phyloP scores from a whole-genome alignment of 768 basidiomycete species.

The Serpula lacrymans region DNA sequence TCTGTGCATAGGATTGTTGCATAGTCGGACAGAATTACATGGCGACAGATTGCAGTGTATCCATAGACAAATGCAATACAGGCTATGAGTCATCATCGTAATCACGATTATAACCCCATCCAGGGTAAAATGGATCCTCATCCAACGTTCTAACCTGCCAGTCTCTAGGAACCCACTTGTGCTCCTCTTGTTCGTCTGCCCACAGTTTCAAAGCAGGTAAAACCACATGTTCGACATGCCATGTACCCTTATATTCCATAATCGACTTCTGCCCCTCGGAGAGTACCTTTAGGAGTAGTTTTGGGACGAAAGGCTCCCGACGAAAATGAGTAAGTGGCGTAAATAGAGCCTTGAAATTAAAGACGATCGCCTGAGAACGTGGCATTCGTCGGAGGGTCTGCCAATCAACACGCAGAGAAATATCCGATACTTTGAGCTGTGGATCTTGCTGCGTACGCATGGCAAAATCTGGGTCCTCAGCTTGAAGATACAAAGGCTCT shows the following conservation, averaged over 20 bases:
- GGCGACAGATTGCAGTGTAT: too few species aligned
- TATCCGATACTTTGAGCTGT: slow-evolving; percentile 35
- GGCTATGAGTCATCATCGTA: too few species aligned
- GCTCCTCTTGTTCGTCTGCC: slow-evolving; percentile 47
- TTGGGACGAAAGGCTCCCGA: slow-evolving; percentile 46
- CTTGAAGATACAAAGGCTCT: slow-evolving; percentile 43
- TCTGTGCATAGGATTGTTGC: too few species aligned
- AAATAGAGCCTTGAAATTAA: slow-evolving; percentile 54
- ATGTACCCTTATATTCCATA: slow-evolving; percentile 42
- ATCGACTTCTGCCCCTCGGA: slow-evolving; percentile 37
- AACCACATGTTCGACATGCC: slow-evolving; percentile 39
- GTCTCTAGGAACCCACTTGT: slow-evolving; percentile 40
- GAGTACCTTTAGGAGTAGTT: slow-evolving; percentile 41
- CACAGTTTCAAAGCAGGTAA: slow-evolving; percentile 44
- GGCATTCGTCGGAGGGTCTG: slow-evolving; percentile 51
- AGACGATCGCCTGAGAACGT: slow-evolving; percentile 43
- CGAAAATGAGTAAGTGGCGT: slow-evolving; percentile 43
- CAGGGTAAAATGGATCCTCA: slow-evolving; percentile 51
- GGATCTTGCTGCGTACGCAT: slow-evolving; percentile 31
- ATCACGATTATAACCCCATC: too few species aligned
- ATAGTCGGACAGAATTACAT: too few species aligned
- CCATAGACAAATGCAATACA: too few species aligned
- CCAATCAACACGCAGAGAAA: slow-evolving; percentile 52
- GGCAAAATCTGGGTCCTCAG: slow-evolving; percentile 34
- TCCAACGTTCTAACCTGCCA: slow-evolving; percentile 50